Percentiles rank a stretch among this genome's conserved stretches.
Conservation (phyloP, 805 yeast species). For the Saccharomycopsis oosterbeekiorum region DNA sequence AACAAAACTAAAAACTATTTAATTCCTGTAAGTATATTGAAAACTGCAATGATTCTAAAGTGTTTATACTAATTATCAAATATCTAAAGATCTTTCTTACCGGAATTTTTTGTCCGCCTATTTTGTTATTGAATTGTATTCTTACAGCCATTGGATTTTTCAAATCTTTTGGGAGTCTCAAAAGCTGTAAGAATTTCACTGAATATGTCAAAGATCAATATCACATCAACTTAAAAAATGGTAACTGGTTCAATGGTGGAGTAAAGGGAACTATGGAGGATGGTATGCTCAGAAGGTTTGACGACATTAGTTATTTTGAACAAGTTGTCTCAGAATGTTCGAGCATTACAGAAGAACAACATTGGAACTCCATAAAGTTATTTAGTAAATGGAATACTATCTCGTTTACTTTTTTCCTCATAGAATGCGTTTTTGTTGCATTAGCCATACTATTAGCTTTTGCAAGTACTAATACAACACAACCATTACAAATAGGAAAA, state of each 20-base stretch:
- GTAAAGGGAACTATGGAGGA: neutral
- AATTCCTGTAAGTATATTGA: neutral
- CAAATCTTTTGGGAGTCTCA: neutral
- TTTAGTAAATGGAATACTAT: neutral
- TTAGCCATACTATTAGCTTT: neutral
- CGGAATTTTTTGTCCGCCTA: neutral
- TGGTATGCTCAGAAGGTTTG: neutral
- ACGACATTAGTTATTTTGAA: neutral
- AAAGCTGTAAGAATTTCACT: neutral
- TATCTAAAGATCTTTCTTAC: neutral
- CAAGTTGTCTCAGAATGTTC: neutral
- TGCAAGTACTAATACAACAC: neutral
- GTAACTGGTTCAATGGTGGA: neutral
- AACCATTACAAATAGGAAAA: neutral
- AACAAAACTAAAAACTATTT: neutral
- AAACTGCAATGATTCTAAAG: too few species aligned
- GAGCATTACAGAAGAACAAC: neutral
- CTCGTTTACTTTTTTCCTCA: neutral
- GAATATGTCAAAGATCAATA: neutral
- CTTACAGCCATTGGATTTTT: neutral
- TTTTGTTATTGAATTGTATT: neutral
- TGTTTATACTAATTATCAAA: neutral
- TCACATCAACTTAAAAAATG: neutral
- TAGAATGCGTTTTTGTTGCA: neutral
- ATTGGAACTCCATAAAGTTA: neutral